These are phyloP conservation scores for Rhododendron williamsianum DNA, from an alignment of 148 eudicot species.

Conservation along the genomic window DNA sequence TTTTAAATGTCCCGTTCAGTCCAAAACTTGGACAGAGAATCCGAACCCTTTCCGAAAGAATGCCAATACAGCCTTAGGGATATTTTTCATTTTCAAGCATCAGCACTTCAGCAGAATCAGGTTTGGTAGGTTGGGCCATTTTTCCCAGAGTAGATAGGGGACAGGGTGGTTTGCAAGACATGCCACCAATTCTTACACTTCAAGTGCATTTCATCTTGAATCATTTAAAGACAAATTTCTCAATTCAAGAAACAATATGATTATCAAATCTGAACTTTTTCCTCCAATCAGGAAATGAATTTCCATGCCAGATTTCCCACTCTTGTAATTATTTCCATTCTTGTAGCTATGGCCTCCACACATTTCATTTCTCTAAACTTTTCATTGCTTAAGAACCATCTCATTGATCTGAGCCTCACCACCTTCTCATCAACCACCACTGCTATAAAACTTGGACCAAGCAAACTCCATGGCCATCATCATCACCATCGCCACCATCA, in stretches of 20 bases:
- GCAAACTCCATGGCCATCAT: slow-evolving; percentile 13
- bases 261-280: background rate
- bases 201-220: slow-evolving; percentile 36
- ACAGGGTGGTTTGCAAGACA: slow-evolving; percentile 79
- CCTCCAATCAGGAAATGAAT: slow-evolving; percentile 14
- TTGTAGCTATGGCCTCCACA: slow-evolving; percentile 39
- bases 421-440: slow-evolving; percentile 6
- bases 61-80: background rate
- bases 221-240: background rate
- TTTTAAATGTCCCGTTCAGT: background rate
- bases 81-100: slow-evolving; percentile 4
- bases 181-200: slow-evolving; percentile 57
- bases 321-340: slow-evolving; percentile 34
- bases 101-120: background rate
- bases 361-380: slow-evolving; percentile 21
- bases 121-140: slow-evolving; percentile 22
- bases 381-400: slow-evolving; percentile 11
- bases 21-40: background rate
- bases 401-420: slow-evolving; percentile 2
- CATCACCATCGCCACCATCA: slow-evolving; percentile 27
- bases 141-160: slow-evolving; percentile 23
- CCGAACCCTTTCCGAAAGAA: background rate
- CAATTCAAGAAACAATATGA: background rate
- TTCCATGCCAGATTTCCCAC: slow-evolving; percentile 21
- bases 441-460: background rate